Base-by-base conservation (phyloP, 352 stramenopile genomes). In the Achlya hypogyna region DNA sequence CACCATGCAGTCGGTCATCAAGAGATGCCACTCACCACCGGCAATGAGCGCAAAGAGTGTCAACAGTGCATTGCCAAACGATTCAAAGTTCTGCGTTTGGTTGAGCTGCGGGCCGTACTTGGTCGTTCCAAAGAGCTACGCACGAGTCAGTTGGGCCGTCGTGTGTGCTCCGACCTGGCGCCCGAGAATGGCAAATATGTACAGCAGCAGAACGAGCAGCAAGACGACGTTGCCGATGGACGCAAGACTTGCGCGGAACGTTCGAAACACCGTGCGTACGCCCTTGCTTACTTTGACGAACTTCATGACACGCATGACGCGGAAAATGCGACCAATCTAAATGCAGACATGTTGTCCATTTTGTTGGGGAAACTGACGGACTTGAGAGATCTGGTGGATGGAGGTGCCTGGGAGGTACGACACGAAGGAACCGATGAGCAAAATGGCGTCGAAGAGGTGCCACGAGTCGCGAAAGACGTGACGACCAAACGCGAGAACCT, bases 1-100 rank as follows among this genome's bases (percentile, higher is more conserved):
- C 8, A 67, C 42, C 81, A 88, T 91, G 71, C 81, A 89, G 69
- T 91, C 83, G 14, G 83, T 89, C 83, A 91, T 91, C 23, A 77
- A 83, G 49, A 91, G 63, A 51, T 91, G 81, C 83, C 83, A 91
- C 68, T 91, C 83, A 62, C 89, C 83, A 35, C 83, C 83, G 16
- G 81, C 82, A 79, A 91, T 89, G 69, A 91, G 87, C 65, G 89
- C 81, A 56, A 91, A 91, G 16, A 91, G 78, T 66, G 89, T 62
- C 49, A 87, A 28, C 20, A 86, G 81, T 1, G 77, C 78, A 22
- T 79, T 88, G 1, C 71, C 62, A 49, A 91, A 89, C 1, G 72
- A 75, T 18, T 81, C 81, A 32, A 91, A 91, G 56, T 91, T 89
- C 25, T 79, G 86, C 64, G 88, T 88, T 16, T 63, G 65, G 65